Evolutionary conservation across 2,329 filamentous ascomycete species (phyloP), one percentile per base, ranked within the genome.

Genomic region (Proliferodiscus dingleyae): DNA sequence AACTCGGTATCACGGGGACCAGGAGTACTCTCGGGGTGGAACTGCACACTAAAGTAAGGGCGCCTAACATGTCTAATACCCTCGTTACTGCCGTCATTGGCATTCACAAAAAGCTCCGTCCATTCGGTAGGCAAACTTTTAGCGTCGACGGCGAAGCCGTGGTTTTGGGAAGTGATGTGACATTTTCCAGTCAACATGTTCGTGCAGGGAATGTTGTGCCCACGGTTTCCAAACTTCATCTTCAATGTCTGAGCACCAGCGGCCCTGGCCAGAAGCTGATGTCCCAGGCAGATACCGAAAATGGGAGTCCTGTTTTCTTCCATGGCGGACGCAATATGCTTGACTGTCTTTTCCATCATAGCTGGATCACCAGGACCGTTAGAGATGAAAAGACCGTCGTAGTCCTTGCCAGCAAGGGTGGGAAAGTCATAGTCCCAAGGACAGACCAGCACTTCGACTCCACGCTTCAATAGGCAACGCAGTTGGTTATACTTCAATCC

Each of bases 151-250:
- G 90, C 93, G 62, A 84, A 98, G 66, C 93, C 93, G 68, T 98
- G 93, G 69, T 98, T 98, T 69, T 98, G 93, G 8, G 93, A 97
- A 32, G 93, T 98, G 65, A 98, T 98, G 71, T 98, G 91, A 68
- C 93, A 98, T 71, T 89, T 89, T 59, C 93, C 93, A 36, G 91
- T 95, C 56, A 97, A 75, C 78, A 95, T 79, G 71, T 87, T 96
- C 9, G 91, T 97, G 75, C 90, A 96, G 36, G 93, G 93, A 62
- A 98, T 97, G 71, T 98, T 98, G 75, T 95, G 89, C 34, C 91
- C 93, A 62, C 93, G 88, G 73, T 98, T 98, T 72, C 93, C 93
- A 62, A 96, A 98, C 77, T 97, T 97, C 89, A 98, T 95, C 77
- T 98, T 98, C 61, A 78, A 69, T 0, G 93, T 97, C 37, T 75